Base-by-base conservation (phyloP, 495 filamentous ascomycete genomes). In the Neurospora intermedia region DNA sequence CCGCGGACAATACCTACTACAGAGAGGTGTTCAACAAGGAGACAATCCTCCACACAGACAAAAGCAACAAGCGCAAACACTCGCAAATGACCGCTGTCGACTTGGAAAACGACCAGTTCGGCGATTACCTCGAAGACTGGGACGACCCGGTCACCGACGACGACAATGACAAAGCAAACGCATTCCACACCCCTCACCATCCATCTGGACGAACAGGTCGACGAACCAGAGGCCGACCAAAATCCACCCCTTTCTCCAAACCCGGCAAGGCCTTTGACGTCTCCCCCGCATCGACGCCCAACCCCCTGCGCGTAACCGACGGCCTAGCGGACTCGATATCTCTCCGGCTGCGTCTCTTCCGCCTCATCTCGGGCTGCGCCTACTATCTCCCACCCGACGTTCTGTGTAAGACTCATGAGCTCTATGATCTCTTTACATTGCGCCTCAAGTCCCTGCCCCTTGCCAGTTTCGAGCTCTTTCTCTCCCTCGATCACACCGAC, bases 381-480 rank as follows among this genome's bases (percentile, higher is more conserved):
- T 74, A 77, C 43, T 75, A 78, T 69, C 71, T 84, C 11, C 15
- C 54, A 8, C 76, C 75, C 20, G 74, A 75, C 38, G 43, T 78
- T 38, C 80, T 88, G 76, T 83, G 85, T 15, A 80, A 80, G 31
- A 84, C 92, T 45, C 85, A 86, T 1, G 87, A 89, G 7, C 88
- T 96, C 74, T 94, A 93, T 81, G 86, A 91, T 72, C 81, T 86
- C 23, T 91, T 90, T 73, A 85, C 87, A 70, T 88, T 91, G 46
- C 87, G 87, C 72, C 85, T 96, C 23, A 86, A 89, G 20, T 84
- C 84, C 38, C 85, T 94, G 4, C 88, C 93, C 0, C 84, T 94
- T 0, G 86, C 89, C 0, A 79, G 88, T n/a, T 97, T 96, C 81
- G 85, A 89, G 46, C 81, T 89, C n/a, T 88, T 97, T 71, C 81